These are phyloP conservation scores for Lolium perenne DNA, from an alignment of 176 grass and related monocot species.

Conservation along the genomic window DNA sequence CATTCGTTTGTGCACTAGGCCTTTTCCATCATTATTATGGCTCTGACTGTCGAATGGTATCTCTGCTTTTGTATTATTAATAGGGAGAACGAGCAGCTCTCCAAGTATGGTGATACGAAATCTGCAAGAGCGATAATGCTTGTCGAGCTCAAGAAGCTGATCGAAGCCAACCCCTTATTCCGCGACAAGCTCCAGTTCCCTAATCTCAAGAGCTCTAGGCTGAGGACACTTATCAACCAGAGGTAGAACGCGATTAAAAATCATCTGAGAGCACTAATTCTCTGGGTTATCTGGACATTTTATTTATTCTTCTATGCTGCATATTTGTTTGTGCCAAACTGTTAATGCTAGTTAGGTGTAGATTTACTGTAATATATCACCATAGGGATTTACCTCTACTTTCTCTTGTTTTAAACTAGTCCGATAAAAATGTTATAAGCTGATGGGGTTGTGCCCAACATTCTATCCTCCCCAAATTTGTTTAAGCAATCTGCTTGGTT, in stretches of 20 bases:
- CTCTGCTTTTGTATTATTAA: constrained; percentile 28
- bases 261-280: not conserved
- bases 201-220: constrained; percentile 90
- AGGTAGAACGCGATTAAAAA: constrained; percentile 57
- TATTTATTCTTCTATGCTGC: constrained; percentile 17
- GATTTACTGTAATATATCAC: constrained; percentile 2
- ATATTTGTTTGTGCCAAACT: not conserved
- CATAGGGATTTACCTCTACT: not conserved
- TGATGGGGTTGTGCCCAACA: not conserved
- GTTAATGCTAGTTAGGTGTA: not conserved
- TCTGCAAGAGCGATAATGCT: constrained; percentile 98
- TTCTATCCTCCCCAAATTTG: not conserved
- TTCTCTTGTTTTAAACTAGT: not conserved
- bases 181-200: constrained; percentile 98
- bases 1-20: not conserved
- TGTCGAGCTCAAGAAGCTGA: constrained; percentile 95
- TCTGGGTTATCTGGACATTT: not conserved
- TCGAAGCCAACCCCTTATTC: constrained; percentile 97
- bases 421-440: not conserved
- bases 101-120: constrained; percentile 99
- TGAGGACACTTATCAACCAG: constrained; percentile 97
- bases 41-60: not conserved
- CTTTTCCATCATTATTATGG: not conserved
- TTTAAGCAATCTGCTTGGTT: not conserved
- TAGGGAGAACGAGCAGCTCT: constrained; percentile 99